Percentiles rank a stretch among this genome's conserved stretches.
These are phyloP conservation scores for Podochytrium sp. DNA, from an alignment of 192 early-diverging fungal genomes.

Conservation along the genomic window DNA sequence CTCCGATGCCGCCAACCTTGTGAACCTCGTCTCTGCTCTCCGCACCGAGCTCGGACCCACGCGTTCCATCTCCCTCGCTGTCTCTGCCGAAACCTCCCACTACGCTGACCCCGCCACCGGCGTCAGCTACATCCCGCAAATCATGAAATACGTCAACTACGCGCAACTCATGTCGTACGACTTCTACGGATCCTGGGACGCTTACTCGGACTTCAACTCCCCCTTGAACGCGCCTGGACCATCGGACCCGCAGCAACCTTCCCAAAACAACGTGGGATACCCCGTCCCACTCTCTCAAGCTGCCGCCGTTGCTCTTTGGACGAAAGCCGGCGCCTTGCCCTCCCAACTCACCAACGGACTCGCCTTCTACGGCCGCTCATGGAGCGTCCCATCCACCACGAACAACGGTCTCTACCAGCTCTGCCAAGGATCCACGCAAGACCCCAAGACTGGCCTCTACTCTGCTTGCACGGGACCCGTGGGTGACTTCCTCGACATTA, in stretches of 20 bases:
- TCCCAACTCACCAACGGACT: constrained; percentile 21
- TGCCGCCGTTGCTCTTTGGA: constrained; percentile 4
- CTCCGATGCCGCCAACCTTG: constrained; percentile 10
- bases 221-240: constrained; percentile 20
- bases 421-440: too few species aligned
- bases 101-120: neutral
- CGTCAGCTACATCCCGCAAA: constrained; percentile 3
- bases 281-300: constrained; percentile 6
- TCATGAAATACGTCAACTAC: constrained; percentile 15
- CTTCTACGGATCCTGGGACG: constrained; percentile 22
- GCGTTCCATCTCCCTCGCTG: constrained; percentile 17
- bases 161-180: constrained; percentile 28
- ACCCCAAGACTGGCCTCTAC: too few species aligned
- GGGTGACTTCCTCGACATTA: constrained; percentile 21
- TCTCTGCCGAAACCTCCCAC: constrained; percentile 7
- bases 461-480: neutral
- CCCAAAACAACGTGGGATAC: constrained; percentile 24
- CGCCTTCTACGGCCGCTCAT: constrained; percentile 29
- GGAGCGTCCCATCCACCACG: constrained; percentile 5
- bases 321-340: constrained; percentile 9
- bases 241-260: constrained; percentile 13
- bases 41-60: constrained; percentile 17
- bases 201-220: constrained; percentile 27
- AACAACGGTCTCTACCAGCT: constrained; percentile 31
- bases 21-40: neutral